Base-by-base conservation (phyloP, 164 flowering plant genomes). In the Taxillus chinensis region DNA sequence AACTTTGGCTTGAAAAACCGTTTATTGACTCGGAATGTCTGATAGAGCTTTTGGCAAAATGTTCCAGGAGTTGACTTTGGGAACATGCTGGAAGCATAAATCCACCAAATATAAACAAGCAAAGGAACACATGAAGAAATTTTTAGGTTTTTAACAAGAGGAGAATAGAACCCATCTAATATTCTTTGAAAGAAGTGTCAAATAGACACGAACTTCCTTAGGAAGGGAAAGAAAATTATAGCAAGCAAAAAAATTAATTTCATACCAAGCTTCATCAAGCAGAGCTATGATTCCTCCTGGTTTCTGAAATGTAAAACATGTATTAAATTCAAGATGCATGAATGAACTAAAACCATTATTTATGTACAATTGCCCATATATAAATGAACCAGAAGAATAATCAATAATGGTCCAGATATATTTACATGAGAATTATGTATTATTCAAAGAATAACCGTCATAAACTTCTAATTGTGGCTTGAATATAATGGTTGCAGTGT, bases 21-120 rank as follows among this genome's bases (percentile, higher is more conserved):
- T 57, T 85, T 88, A 75, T 88, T 81, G 64, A 54, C 62, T 73
- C 79, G 86, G 72, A 82, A 91, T 40, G 90, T 88, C 79, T 85
- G 90, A 64, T 85, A 91, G 59, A 91, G 90, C 83, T 86, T 91
- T 72, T 86, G 80, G 48, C 85, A 67, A 72, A 91, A 89, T 27
- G 96, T 91, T 74, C 87, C 98, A 74, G 79, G 86, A 66, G 92
- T 91, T 62, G 98, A 85, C 75, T 86, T 91, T 51, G 97, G 97
- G 68, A 91, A 86, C 97, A 91, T 88, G 63, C 97, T 91, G 92
- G 58, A 73, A 69, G 64, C 12, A 65, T 55, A 65, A 42, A 4
- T 42, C 45, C 15, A 27, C 61, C 57, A 54, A 27, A 37, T 5
- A 27, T 4, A 12, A 7, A 2, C 4, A 8, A 54, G 16, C 7